Evolutionary conservation across 1,284 basidiomycete genomes (phyloP).

Genomic region (Tilletia setariae): DNA sequence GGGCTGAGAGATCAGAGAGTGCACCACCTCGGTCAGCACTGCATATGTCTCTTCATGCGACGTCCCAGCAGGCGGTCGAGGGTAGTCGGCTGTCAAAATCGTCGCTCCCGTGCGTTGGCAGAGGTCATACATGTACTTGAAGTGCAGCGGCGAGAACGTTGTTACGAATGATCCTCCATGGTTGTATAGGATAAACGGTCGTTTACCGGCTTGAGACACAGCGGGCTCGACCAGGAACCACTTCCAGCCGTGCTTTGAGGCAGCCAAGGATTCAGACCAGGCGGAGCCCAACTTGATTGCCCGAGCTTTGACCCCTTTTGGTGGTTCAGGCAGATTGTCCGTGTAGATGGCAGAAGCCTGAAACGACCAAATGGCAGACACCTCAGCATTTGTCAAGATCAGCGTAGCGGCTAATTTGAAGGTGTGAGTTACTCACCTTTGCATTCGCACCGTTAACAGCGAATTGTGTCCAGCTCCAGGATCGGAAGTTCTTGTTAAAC

Average conservation of each 20-base stretch:
- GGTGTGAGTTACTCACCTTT: not conserved
- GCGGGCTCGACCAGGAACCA: conserved; percentile 5
- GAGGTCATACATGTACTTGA: not conserved
- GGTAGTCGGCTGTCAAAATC: not conserved
- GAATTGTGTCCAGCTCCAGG: not conserved
- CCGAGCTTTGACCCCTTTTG: not conserved
- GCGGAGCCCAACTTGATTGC: not conserved
- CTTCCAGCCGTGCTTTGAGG: not conserved
- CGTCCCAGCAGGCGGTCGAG: not conserved
- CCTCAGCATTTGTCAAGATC: not conserved
- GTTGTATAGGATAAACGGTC: conserved; percentile 1
- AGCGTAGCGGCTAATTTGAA: not conserved
- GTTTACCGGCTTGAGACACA: not conserved
- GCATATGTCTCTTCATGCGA: conserved; percentile 2
- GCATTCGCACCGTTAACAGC: not conserved
- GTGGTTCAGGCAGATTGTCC: not conserved
- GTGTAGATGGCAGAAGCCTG: not conserved
- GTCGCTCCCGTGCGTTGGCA: not conserved
- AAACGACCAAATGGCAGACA: not conserved
- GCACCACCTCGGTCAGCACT: not conserved
- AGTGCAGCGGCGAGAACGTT: not conserved
- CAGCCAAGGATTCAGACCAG: not conserved
- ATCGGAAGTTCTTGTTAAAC: not conserved
- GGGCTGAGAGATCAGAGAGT: not conserved
- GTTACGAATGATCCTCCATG: conserved; percentile 9